Percentiles rank a stretch among this genome's conserved stretches.
These are phyloP conservation scores for Terana coerulea DNA, from an alignment of 768 basidiomycete genomes.

Conservation along the genomic window DNA sequence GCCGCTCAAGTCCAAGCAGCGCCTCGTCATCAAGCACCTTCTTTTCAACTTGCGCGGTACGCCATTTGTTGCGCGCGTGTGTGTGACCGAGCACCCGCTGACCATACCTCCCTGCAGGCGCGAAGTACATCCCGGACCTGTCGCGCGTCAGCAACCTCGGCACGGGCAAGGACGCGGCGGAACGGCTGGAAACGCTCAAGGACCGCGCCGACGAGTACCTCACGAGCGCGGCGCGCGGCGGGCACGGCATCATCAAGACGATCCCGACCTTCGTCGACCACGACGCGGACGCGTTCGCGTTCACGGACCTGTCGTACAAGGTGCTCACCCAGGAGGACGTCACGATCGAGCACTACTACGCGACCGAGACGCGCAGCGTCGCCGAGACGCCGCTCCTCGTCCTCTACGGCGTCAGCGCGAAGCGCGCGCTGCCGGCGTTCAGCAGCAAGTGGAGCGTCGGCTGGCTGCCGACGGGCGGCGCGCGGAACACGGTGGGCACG, in stretches of 20 bases:
- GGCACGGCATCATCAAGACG: constrained; percentile 18
- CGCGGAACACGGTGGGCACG: constrained; percentile 6
- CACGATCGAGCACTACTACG: not conserved
- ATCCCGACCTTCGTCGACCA: constrained; percentile 11
- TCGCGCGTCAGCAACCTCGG: constrained; percentile 10
- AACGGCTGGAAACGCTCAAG: constrained; percentile 5
- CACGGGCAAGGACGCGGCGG: constrained; percentile 1
- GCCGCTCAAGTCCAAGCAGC: not conserved
- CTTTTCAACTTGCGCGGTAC: constrained; percentile 12
- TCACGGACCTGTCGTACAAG: constrained; percentile 10
- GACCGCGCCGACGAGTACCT: constrained; percentile 13
- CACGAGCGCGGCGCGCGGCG: constrained; percentile 1
- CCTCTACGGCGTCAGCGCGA: constrained; percentile 15
- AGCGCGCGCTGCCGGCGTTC: not conserved
- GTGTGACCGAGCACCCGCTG: not conserved
- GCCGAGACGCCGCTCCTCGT: constrained; percentile 9
- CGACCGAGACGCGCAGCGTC: not conserved
- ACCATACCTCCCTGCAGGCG: constrained; percentile 2
- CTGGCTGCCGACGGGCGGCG: not conserved
- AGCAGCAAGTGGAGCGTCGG: not conserved
- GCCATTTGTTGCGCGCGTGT: not conserved
- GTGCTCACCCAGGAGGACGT: constrained; percentile 7
- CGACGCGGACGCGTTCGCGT: not conserved
- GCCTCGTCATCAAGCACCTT: constrained; percentile 14
- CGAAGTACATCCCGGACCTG: constrained; percentile 14